Percentiles rank a stretch among this genome's conserved stretches.
Conservation (phyloP, 495 filamentous ascomycete species). For the Trichocladium uniseriatum region DNA sequence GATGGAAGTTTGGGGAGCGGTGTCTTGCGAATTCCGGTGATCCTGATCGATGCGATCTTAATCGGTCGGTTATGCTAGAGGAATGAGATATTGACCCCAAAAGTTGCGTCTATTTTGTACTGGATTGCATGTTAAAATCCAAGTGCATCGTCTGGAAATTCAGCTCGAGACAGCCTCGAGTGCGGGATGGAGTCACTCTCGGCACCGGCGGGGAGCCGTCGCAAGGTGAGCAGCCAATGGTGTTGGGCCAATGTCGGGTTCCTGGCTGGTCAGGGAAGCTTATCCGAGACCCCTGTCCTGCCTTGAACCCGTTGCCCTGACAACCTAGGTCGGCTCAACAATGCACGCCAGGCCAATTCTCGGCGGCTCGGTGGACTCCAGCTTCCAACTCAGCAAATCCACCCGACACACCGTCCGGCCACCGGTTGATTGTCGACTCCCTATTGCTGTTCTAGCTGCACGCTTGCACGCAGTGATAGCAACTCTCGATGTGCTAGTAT, state of each 20-base stretch:
- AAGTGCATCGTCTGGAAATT: too few relatives aligned
- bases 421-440: neutral
- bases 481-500: neutral
- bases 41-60: too few relatives aligned
- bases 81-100: too few relatives aligned
- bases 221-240: slow-evolving; percentile 6
- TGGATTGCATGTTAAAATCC: too few relatives aligned
- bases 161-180: neutral
- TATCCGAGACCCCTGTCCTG: neutral
- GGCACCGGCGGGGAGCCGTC: slow-evolving; percentile 10
- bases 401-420: slow-evolving; percentile 2
- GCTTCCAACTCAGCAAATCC: slow-evolving; percentile 6
- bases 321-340: slow-evolving; percentile 6
- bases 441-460: neutral
- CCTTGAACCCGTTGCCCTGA: slow-evolving; percentile 4
- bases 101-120: too few relatives aligned
- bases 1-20: neutral
- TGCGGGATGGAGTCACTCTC: slow-evolving; percentile 7
- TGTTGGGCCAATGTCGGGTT: neutral
- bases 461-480: neutral
- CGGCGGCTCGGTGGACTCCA: slow-evolving; percentile 1
- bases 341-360: slow-evolving; percentile 4
- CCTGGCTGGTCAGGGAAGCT: neutral
- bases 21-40: too few relatives aligned
- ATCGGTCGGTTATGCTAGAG: too few relatives aligned